Conservation (phyloP, 2,329 filamentous ascomycete species). For the Coniochaeta sp. region DNA sequence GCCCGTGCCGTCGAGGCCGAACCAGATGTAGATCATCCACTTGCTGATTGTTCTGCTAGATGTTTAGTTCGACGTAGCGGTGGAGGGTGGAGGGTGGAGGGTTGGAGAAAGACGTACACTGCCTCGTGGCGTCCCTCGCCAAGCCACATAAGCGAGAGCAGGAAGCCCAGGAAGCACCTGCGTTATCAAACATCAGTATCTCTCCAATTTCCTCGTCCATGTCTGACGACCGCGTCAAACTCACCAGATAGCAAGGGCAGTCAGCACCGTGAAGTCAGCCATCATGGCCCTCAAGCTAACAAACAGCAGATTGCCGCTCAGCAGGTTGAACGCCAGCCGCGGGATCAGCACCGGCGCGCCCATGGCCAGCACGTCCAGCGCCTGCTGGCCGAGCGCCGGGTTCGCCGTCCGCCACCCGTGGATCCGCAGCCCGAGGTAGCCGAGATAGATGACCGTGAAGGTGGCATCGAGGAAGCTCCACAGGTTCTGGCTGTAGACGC, state of each 20-base stretch:
- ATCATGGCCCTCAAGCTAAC: constrained; percentile 78
- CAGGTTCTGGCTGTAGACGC: constrained; percentile 78
- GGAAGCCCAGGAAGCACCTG: constrained; percentile 69
- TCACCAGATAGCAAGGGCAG: constrained; percentile 63
- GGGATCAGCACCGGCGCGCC: constrained; percentile 73
- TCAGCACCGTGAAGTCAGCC: constrained; percentile 74
- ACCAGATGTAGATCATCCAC: constrained; percentile 95
- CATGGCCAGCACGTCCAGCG: constrained; percentile 71
- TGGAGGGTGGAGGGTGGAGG: no score
- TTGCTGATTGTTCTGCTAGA: constrained; percentile 61
- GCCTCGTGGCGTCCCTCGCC: constrained; percentile 55
- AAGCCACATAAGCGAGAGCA: constrained; percentile 74
- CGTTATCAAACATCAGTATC: neutral
- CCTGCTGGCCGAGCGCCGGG: constrained; percentile 50
- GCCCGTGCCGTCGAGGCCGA: constrained; percentile 69
- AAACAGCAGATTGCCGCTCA: constrained; percentile 80
- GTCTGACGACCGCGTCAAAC: constrained; percentile 9
- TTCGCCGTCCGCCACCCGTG: constrained; percentile 50
- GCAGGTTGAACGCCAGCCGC: constrained; percentile 71
- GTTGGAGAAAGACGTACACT: constrained; percentile 32
- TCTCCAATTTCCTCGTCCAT: neutral
- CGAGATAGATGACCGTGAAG: constrained; percentile 64
- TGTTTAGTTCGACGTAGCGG: neutral
- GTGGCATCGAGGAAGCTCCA: constrained; percentile 83
- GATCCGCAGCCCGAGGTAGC: constrained; percentile 62